phyloP scores from a whole-genome alignment of 305 asterid species.

The Lippia alba region DNA sequence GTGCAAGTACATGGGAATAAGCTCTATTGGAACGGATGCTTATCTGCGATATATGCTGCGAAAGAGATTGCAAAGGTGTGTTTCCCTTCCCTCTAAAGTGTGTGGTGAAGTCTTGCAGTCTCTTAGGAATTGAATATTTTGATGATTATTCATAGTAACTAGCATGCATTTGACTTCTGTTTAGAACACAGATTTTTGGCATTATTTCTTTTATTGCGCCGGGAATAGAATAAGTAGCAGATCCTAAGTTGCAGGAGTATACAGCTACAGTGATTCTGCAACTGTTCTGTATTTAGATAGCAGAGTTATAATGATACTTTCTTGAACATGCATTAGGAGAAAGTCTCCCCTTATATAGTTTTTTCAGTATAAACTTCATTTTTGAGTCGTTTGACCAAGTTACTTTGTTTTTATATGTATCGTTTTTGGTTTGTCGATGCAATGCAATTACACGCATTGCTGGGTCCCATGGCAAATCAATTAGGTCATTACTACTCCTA shows the following conservation, averaged over 20 bases:
- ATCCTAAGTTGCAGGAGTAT: neutral
- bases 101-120: constrained; percentile 16
- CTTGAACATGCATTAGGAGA: constrained; percentile 13
- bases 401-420: neutral
- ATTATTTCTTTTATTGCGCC: neutral
- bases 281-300: constrained; percentile 19
- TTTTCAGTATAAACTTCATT: neutral
- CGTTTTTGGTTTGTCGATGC: neutral
- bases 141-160: neutral
- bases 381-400: neutral
- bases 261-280: constrained; percentile 7
- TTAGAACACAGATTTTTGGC: constrained; percentile 8
- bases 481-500: neutral
- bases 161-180: constrained; percentile 1
- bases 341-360: neutral
- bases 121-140: constrained; percentile 16
- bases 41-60: constrained; percentile 86
- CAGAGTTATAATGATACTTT: constrained; percentile 1
- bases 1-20: constrained; percentile 97
- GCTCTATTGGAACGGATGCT: constrained; percentile 80
- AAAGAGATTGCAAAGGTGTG: constrained; percentile 75
- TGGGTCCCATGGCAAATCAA: neutral
- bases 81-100: constrained; percentile 29
- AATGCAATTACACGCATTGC: neutral
- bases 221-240: neutral